Evolutionary conservation across 2,329 filamentous ascomycete genomes (phyloP).

Genomic region (Pseudogymnoascus sp.): DNA sequence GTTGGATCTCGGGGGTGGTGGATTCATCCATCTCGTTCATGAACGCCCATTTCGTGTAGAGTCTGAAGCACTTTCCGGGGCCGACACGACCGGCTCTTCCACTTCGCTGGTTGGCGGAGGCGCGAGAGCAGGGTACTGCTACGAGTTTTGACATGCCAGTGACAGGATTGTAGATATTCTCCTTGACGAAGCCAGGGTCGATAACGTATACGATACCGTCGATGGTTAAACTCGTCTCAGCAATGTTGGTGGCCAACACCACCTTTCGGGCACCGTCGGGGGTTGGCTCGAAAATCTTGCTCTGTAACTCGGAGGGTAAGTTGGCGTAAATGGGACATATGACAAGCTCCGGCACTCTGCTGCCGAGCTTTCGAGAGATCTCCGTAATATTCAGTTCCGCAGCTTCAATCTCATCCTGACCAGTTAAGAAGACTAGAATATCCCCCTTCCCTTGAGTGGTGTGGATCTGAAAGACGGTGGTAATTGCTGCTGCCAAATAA

Average conservation of each 20-base stretch:
- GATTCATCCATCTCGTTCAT: slow-evolving; percentile 93
- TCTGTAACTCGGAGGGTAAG: slow-evolving; percentile 80
- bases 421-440: slow-evolving; percentile 89
- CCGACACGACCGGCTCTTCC: slow-evolving; percentile 89
- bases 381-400: slow-evolving; percentile 79
- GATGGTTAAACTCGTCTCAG: slow-evolving; percentile 91
- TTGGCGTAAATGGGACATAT: slow-evolving; percentile 94
- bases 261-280: slow-evolving; percentile 82
- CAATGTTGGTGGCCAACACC: slow-evolving; percentile 92
- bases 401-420: slow-evolving; percentile 91
- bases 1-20: slow-evolving; percentile 87
- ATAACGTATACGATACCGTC: slow-evolving; percentile 96
- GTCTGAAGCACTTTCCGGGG: slow-evolving; percentile 84
- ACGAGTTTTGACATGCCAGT: slow-evolving; percentile 91
- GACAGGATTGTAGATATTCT: slow-evolving; percentile 85
- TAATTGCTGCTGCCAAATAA: slow-evolving; percentile 84
- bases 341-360: slow-evolving; percentile 76
- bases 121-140: slow-evolving; percentile 83
- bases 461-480: slow-evolving; percentile 92
- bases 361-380: slow-evolving; percentile 79
- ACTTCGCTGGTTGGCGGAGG: slow-evolving; percentile 86
- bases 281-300: slow-evolving; percentile 91
- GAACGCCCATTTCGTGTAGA: slow-evolving; percentile 91
- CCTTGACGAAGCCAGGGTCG: slow-evolving; percentile 90
- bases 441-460: slow-evolving; percentile 79